A percentile compares a stretch with the other conserved stretches of the same genome.
These are phyloP conservation scores for Zygotorulaspora florentina DNA, from an alignment of 805 yeast genomes.

Conservation along the genomic window DNA sequence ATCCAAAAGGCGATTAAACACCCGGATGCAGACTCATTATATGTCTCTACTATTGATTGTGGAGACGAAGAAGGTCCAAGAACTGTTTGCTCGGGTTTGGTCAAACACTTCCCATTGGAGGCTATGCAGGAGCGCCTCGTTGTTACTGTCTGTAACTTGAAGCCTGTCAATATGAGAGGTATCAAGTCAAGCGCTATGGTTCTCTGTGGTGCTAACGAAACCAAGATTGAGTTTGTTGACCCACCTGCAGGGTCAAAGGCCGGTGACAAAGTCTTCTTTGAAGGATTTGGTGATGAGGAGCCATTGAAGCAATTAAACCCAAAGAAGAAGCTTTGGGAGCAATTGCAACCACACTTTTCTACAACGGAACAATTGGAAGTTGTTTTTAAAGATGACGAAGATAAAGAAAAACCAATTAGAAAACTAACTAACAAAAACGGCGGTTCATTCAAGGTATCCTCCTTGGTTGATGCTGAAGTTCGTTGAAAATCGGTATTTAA, in stretches of 20 bases:
- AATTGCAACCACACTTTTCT: conserved; percentile 84
- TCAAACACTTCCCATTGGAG: conserved; percentile 81
- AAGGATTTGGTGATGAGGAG: conserved; percentile 72
- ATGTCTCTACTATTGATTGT: conserved; percentile 92
- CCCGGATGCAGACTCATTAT: conserved; percentile 95
- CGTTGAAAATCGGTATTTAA: conserved; percentile 42
- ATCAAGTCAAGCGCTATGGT: conserved; percentile 96
- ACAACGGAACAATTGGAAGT: conserved; percentile 76
- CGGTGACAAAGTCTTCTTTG: conserved; percentile 95
- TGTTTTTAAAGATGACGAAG: conserved; percentile 60
- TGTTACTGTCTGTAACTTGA: conserved; percentile 89
- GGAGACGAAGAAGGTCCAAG: conserved; percentile 98
- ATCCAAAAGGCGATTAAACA: conserved; percentile 95
- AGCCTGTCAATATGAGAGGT: conserved; percentile 98
- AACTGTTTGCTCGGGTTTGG: conserved; percentile 96
- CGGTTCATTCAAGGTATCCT: conserved; percentile 65
- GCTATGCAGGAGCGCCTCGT: conserved; percentile 94
- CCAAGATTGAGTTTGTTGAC: conserved; percentile 80
- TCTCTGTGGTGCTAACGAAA: conserved; percentile 79
- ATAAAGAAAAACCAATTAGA: conserved; percentile 63
- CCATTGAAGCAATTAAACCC: conserved; percentile 95
- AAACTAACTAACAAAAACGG: conserved; percentile 79
- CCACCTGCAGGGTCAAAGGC: conserved; percentile 92
- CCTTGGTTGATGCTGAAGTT: conserved; percentile 74
- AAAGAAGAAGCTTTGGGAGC: conserved; percentile 97